Conservation (phyloP, 352 stramenopile species). For the Pythium pectinolyticum region DNA sequence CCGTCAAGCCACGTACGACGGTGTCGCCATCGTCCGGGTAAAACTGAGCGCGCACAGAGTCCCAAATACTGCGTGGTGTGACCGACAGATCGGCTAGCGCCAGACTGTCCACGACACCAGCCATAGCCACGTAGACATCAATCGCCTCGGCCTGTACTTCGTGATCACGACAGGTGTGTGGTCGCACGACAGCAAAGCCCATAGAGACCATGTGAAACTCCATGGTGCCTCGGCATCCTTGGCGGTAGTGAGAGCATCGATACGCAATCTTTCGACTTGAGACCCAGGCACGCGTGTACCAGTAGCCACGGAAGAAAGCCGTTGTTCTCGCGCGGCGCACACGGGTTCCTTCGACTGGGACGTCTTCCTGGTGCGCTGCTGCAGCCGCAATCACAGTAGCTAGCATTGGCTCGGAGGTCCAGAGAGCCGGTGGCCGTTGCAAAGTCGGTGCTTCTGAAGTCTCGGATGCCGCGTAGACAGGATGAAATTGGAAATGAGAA, state of each 20-base stretch:
- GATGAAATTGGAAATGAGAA: no score
- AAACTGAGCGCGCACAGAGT: background rate
- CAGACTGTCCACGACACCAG: background rate
- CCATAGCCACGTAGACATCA: background rate
- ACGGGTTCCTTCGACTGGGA: background rate
- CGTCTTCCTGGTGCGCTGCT: background rate
- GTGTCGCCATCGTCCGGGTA: background rate
- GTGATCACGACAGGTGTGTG: slow-evolving; percentile 9
- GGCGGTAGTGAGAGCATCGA: slow-evolving; percentile 12
- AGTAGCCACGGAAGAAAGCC: background rate
- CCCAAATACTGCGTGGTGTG: background rate
- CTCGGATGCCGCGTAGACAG: no score
- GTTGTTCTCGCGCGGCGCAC: background rate
- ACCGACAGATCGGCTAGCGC: background rate
- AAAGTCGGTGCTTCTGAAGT: no score
- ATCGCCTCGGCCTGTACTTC: background rate
- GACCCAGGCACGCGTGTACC: slow-evolving; percentile 3
- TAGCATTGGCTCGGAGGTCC: no score
- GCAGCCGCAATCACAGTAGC: no score
- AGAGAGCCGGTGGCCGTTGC: no score
- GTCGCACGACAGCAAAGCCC: background rate
- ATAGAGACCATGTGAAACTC: background rate
- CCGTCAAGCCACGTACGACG: slow-evolving; percentile 1
- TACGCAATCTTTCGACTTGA: background rate
- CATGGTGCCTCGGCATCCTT: slow-evolving; percentile 6